Evolutionary conservation across 2,329 filamentous ascomycete genomes (phyloP).

Genomic region (Ophiostoma tasmaniense): DNA sequence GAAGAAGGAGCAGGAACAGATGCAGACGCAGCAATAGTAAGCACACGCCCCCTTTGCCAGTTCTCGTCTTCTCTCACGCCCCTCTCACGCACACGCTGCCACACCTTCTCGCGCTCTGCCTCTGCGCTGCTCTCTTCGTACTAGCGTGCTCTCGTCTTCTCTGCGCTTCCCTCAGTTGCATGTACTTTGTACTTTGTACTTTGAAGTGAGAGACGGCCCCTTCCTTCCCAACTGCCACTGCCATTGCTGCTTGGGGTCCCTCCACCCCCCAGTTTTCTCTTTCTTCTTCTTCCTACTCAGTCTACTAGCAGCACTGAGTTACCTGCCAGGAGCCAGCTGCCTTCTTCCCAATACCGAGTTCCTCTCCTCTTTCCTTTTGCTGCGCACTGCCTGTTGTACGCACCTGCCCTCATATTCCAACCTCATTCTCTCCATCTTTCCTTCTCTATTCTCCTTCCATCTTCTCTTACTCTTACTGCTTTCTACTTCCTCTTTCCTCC

Average conservation of each 20-base stretch:
- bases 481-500: neutral
- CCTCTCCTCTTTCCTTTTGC: no score
- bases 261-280: neutral
- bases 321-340: no score
- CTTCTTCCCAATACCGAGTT: no score
- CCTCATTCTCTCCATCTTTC: neutral
- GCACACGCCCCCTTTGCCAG: neutral
- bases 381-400: no score
- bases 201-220: neutral
- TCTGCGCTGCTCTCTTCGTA: neutral
- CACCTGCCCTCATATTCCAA: no score
- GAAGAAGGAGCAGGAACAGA: neutral
- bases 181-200: no score
- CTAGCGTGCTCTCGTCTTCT: conserved; percentile 4
- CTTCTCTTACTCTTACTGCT: neutral
- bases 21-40: neutral
- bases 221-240: neutral
- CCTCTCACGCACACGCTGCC: neutral
- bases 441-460: neutral
- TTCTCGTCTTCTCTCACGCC: neutral
- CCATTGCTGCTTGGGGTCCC: neutral
- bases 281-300: neutral
- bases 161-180: neutral
- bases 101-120: neutral
- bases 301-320: neutral